Evolutionary conservation across 208 protist genomes (phyloP).

Genomic region (Perkinsela sp.): DNA sequence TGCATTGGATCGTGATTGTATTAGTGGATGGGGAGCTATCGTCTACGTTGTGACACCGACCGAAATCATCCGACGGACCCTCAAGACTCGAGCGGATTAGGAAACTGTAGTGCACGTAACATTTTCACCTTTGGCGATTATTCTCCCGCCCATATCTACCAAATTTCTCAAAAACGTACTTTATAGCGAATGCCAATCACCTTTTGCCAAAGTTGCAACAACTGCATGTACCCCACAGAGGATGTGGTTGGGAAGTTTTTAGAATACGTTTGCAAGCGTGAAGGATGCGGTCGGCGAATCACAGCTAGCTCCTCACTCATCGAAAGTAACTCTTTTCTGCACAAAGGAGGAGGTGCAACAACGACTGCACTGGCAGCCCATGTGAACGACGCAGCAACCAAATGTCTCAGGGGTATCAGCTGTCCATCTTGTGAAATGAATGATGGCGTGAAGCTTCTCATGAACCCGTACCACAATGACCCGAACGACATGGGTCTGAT

Average conservation of each 20-base stretch:
- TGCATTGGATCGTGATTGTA: slow-evolving; percentile 80
- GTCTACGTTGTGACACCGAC: slow-evolving; percentile 61
- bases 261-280: background rate
- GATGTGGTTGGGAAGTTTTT: slow-evolving; percentile 14
- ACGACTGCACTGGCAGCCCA: background rate
- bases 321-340: background rate
- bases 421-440: background rate
- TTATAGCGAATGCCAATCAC: slow-evolving; percentile 13
- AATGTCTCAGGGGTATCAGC: background rate
- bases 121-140: slow-evolving; percentile 2
- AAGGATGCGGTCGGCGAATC: background rate
- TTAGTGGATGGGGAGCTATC: slow-evolving; percentile 83
- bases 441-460: background rate
- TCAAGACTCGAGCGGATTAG: slow-evolving; percentile 62
- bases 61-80: slow-evolving; percentile 38
- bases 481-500: background rate
- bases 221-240: slow-evolving; percentile 51
- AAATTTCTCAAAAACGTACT: slow-evolving; percentile 3
- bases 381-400: background rate
- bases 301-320: background rate
- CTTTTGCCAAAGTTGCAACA: slow-evolving; percentile 49
- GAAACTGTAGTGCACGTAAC: background rate
- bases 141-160: background rate
- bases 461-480: background rate
- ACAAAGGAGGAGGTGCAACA: background rate